Evolutionary conservation across 2,329 filamentous ascomycete genomes (phyloP), one percentile per base, ranked within the genome.

Genomic region (Calonectria henricotiae): DNA sequence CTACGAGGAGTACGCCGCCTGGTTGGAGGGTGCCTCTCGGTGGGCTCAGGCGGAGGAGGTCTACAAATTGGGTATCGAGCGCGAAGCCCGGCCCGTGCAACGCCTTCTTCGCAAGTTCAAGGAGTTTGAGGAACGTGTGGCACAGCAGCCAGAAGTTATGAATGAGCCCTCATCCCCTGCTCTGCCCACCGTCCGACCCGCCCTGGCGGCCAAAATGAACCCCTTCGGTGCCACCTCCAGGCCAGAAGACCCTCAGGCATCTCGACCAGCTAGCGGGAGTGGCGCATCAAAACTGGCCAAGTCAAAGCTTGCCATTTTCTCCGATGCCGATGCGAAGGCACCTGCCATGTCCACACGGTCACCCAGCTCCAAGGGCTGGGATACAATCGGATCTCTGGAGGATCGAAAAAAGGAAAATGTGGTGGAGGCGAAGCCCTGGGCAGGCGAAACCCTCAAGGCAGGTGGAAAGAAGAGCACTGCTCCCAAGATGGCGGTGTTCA

Each of bases 1-100:
- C 82, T 99, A 99, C 82, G 96, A 99, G 81, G 96, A 98, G 79
- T 99, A 97, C 80, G 95, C 96, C 1, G 93, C 91, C 1, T 98
- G 95, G 94, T 86, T 99, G 7, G 96, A 99, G 84, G 87, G 90
- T 41, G 93, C 92, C 7, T 93, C 91, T 15, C 88, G 96, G 73
- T 98, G 94, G 93, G 89, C 87, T 25, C 96, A 99, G 81, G 96
- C 96, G 0, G 95, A 98, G 76, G 96, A 99, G 81, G 93, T 99
- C 0, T 98, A 97, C 81, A 91, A 92, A 76, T 86, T 98, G 74
- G 96, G 96, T 2, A 92, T 99, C 65, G 94, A 98, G 81, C 91
- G 91, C 47, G 95, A 97, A 77, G 96, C 96, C 4, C 89, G 94
- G 43, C 96, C 96, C 2, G 88, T 90, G 0, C 92, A 95, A 80